Base-by-base conservation (phyloP, 1,139 yeast species). In the Kurtzmaniella quercitrusa region DNA sequence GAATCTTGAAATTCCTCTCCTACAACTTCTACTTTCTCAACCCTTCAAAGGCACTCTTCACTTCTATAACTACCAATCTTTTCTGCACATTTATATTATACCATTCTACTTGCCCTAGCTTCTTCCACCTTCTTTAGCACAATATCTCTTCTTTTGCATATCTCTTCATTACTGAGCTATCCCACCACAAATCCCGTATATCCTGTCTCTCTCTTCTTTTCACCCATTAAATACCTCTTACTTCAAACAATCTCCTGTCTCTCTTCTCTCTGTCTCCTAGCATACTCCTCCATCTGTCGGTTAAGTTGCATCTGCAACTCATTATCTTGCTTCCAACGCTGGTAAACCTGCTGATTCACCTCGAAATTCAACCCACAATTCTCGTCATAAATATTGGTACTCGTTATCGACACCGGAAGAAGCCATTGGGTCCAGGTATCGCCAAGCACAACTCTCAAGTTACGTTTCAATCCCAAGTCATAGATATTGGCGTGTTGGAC, bases 391-490 rank as follows among this genome's bases (percentile, higher is more conserved):
- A 64, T 46, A 3, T 57, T 44, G 41, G 50, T 45, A 41, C 53
- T 45, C 2, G 68, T 58, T 6, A 65, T 62, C 4, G 51, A 38
- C 0, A 85, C 56, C 0, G 98, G 98, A 0, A 90, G 57, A 3
- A 84, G 31, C 97, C 97, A 90, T 48, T 81, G 80, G 16, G 51
- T 44, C 75, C 81, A 72, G 1, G 65, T 59, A 2, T 60, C 51
- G 0, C 98, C 98, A 95, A 93, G 84, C 1, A 88, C 76, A 14
- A 75, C 71, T 16, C 59, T 51, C 85, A 91, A 82, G 59, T 93
- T 93, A 23, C 55, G 57, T 44, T 55, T 48, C 8, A 59, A 58
- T 1, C 97, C 97, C 37, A 93, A 57, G 60, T 91, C 89, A 60
- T 81, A 93, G 3, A 88, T 72, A 60, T 93, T 88, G 2, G 83